Evolutionary conservation across 305 asterid genomes (phyloP).

Genomic region (Withania somnifera): DNA sequence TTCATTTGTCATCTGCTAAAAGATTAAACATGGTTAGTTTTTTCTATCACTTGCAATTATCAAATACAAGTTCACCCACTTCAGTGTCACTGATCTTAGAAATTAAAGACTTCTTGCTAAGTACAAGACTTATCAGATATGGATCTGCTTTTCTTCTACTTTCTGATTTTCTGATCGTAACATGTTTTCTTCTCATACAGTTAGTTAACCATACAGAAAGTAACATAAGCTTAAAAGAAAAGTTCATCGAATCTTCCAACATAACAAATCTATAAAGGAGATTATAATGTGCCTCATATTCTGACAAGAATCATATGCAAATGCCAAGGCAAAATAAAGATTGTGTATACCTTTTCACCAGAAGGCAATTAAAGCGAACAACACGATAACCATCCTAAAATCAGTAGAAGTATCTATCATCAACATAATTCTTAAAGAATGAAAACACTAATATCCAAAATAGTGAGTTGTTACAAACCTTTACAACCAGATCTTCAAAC

Average conservation of each 20-base stretch:
- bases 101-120: neutral
- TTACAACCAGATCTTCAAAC: conserved; percentile 55
- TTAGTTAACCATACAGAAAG: neutral
- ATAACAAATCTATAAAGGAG: neutral
- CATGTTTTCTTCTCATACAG: neutral
- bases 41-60: neutral
- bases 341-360: conserved; percentile 44
- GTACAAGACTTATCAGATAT: neutral
- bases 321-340: neutral
- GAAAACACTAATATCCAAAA: neutral
- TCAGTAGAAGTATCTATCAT: neutral
- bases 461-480: conserved; percentile 28
- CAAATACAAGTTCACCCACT: neutral
- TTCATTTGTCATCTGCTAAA: conserved; percentile 75
- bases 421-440: neutral
- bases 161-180: neutral
- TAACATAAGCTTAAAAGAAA: neutral
- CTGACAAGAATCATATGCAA: neutral
- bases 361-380: conserved; percentile 94
- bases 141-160: neutral
- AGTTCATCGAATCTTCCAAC: neutral
- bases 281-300: neutral
- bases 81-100: neutral
- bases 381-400: conserved; percentile 80
- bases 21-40: neutral